These are phyloP conservation scores for Pleomassaria siparia DNA, from an alignment of 2,329 filamentous ascomycete genomes.

Conservation along the genomic window DNA sequence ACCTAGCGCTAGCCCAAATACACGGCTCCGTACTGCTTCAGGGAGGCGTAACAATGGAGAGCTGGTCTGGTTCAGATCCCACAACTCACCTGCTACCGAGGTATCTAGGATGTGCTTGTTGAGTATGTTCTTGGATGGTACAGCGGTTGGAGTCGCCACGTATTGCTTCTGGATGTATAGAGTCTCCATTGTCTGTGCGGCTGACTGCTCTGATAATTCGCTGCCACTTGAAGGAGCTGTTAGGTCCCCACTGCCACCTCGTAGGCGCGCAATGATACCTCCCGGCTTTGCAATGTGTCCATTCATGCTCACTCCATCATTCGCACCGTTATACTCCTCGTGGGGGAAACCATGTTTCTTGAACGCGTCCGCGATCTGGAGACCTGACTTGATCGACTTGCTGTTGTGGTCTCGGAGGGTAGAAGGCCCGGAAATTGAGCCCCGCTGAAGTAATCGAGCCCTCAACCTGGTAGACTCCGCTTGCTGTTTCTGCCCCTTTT, in stretches of 20 bases:
- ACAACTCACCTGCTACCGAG: not conserved
- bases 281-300: too few relatives aligned
- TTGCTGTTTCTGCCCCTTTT: too few relatives aligned
- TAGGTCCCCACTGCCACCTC: not conserved
- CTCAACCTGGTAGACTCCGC: too few relatives aligned
- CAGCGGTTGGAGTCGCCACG: not conserved
- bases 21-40: not conserved
- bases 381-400: too few relatives aligned
- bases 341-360: too few relatives aligned
- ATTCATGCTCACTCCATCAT: too few relatives aligned
- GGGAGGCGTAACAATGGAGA: not conserved
- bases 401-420: too few relatives aligned
- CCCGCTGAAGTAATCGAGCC: too few relatives aligned
- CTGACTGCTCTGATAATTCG: not conserved
- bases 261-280: too few relatives aligned
- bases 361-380: too few relatives aligned
- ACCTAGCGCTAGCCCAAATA: not conserved
- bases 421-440: too few relatives aligned
- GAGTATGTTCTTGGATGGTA: not conserved
- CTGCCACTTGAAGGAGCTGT: not conserved
- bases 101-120: not conserved
- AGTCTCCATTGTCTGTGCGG: not conserved
- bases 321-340: too few relatives aligned
- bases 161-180: not conserved
- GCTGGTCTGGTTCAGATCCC: not conserved